phyloP scores from a whole-genome alignment of 1,139 yeast species.

The Kodamaea suecica region DNA sequence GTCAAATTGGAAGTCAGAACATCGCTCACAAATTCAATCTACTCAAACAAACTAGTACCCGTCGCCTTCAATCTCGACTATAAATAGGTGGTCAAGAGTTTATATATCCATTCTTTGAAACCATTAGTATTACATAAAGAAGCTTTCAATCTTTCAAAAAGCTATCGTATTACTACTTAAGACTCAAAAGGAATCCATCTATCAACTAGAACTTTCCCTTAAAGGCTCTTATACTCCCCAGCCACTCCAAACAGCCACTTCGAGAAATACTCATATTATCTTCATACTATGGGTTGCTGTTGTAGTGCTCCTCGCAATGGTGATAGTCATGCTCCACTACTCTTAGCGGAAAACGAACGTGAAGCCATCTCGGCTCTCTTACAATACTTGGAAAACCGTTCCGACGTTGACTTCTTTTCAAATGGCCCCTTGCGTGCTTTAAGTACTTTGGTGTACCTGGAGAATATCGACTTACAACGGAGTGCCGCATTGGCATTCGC shows the following conservation, averaged over 20 bases:
- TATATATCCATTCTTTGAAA: too few relatives aligned
- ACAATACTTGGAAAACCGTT: conserved; percentile 80
- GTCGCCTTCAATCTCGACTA: too few relatives aligned
- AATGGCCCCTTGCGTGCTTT: conserved; percentile 88
- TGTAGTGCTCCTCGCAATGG: conserved; percentile 42
- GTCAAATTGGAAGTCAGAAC: too few relatives aligned
- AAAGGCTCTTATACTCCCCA: too few relatives aligned
- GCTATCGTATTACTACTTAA: too few relatives aligned
- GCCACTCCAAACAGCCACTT: neutral
- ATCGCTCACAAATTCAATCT: too few relatives aligned
- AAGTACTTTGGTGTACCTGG: conserved; percentile 90
- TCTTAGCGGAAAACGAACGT: conserved; percentile 94
- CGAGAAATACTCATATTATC: neutral
- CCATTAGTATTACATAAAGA: too few relatives aligned
- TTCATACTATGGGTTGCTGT: conserved; percentile 55
- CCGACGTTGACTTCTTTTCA: conserved; percentile 88
- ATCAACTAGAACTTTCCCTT: too few relatives aligned
- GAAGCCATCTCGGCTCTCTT: conserved; percentile 91
- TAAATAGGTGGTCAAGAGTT: too few relatives aligned
- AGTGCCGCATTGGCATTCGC: conserved; percentile 99
- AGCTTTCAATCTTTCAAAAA: too few relatives aligned
- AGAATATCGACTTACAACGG: conserved; percentile 89
- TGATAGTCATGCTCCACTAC: conserved; percentile 63
- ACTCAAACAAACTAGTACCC: too few relatives aligned
- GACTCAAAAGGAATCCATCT: too few relatives aligned